These are phyloP conservation scores for Calophaca sinica DNA, from an alignment of 306 rosid genomes.

Conservation along the genomic window DNA sequence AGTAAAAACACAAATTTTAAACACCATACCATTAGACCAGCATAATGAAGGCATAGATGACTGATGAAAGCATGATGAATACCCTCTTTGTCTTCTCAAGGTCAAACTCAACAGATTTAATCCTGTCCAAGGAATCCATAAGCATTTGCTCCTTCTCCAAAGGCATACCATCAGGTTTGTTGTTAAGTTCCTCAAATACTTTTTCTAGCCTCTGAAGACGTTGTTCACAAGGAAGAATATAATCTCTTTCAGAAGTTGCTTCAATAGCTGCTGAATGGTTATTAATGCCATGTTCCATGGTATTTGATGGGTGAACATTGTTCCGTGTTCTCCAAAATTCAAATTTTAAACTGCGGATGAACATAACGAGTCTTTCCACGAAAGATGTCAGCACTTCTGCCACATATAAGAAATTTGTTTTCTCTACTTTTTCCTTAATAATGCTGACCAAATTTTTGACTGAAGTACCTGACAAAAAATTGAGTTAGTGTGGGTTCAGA, in stretches of 20 bases:
- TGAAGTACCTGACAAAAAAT: slow-evolving; percentile 57
- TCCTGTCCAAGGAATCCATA: slow-evolving; percentile 85
- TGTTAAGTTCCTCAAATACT: slow-evolving; percentile 64
- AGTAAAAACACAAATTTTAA: slow-evolving; percentile 28
- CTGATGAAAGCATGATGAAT: slow-evolving; percentile 44
- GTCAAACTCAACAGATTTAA: slow-evolving; percentile 86
- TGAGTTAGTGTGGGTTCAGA: slow-evolving; percentile 27
- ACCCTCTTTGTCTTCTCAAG: slow-evolving; percentile 93
- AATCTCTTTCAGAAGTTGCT: slow-evolving; percentile 63
- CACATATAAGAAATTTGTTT: slow-evolving; percentile 49
- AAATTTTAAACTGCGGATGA: slow-evolving; percentile 56
- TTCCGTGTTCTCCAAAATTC: slow-evolving; percentile 73
- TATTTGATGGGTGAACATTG: slow-evolving; percentile 66
- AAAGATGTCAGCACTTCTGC: slow-evolving; percentile 61
- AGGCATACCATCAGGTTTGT: slow-evolving; percentile 83
- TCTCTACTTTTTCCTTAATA: slow-evolving; percentile 63
- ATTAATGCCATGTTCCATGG: slow-evolving; percentile 48
- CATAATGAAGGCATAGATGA: slow-evolving; percentile 30
- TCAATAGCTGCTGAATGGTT: slow-evolving; percentile 58
- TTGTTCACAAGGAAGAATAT: slow-evolving; percentile 66
- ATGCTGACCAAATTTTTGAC: slow-evolving; percentile 52
- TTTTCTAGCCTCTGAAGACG: slow-evolving; percentile 87
- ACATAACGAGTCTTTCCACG: slow-evolving; percentile 59
- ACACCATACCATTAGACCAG: slow-evolving; percentile 1
- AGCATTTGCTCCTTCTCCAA: slow-evolving; percentile 84